phyloP scores from a whole-genome alignment of 495 filamentous ascomycete genomes.

The Annulohypoxylon stygium region DNA sequence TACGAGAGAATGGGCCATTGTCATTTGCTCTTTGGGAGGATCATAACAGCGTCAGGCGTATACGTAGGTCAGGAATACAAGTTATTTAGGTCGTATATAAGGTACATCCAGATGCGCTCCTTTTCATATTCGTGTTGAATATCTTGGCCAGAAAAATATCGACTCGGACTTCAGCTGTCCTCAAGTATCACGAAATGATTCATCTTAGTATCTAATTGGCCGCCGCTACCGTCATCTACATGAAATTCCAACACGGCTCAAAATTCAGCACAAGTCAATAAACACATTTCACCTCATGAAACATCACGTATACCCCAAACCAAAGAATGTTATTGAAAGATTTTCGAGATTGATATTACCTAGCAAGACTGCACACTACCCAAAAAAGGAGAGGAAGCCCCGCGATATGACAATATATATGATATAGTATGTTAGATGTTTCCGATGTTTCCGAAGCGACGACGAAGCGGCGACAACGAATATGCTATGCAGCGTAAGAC shows the following conservation, averaged over 20 bases:
- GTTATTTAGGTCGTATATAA: neutral
- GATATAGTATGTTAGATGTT: neutral
- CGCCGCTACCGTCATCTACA: neutral
- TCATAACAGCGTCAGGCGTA: neutral
- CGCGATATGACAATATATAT: constrained; percentile 29
- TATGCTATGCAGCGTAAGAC: constrained; percentile 22
- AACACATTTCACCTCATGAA: neutral
- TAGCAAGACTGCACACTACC: constrained; percentile 28
- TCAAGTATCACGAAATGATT: neutral
- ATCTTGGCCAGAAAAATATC: no score
- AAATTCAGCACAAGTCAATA: neutral
- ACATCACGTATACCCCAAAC: neutral
- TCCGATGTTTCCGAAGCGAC: neutral
- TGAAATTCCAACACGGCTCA: no score
- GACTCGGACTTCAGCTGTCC: neutral
- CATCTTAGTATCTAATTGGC: no score
- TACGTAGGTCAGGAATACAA: neutral
- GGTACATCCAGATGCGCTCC: neutral
- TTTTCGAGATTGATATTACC: constrained; percentile 34
- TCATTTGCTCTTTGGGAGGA: neutral
- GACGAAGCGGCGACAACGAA: neutral
- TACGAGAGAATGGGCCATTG: neutral
- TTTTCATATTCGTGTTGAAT: no score
- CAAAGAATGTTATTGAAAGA: constrained; percentile 8
- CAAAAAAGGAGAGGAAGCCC: constrained; percentile 4